Percentiles rank a stretch among this genome's conserved stretches.
Evolutionary conservation across 1,139 yeast species (phyloP).

Genomic region (Tardiomyces digboiensis): DNA sequence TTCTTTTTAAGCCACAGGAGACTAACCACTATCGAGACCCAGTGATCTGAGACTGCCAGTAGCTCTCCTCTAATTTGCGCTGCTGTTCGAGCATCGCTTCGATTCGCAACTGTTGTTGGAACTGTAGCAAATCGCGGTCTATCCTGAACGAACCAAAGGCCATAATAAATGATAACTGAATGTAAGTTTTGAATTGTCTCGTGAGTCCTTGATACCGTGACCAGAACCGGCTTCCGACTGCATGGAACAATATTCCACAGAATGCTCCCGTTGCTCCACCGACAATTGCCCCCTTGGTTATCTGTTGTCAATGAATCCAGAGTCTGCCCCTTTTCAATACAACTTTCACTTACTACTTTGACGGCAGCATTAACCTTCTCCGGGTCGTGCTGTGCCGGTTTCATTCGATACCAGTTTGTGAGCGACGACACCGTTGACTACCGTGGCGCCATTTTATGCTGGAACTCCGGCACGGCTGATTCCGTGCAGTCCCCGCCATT

Average conservation of each 20-base stretch:
- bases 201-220: slow-evolving; percentile 19
- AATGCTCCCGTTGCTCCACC: not conserved
- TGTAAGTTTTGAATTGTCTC: slow-evolving; percentile 19
- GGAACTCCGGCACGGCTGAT: too few species aligned
- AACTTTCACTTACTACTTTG: slow-evolving; percentile 19
- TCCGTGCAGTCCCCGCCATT: too few species aligned
- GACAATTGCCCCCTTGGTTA: not conserved
- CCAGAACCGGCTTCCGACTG: slow-evolving; percentile 6
- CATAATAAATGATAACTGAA: slow-evolving; percentile 19
- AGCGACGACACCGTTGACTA: too few species aligned
- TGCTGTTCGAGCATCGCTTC: slow-evolving; percentile 4
- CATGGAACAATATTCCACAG: not conserved
- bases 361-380: slow-evolving; percentile 21
- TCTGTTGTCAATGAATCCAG: not conserved
- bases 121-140: slow-evolving; percentile 16
- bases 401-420: too few species aligned
- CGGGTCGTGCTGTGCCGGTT: slow-evolving; percentile 24
- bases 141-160: slow-evolving; percentile 21
- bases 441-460: too few species aligned
- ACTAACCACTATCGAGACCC: too few species aligned
- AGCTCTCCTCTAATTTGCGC: too few species aligned
- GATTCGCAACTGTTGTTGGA: slow-evolving; percentile 17
- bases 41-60: too few species aligned
- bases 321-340: slow-evolving; percentile 4
- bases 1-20: too few species aligned